Evolutionary conservation across 1,139 yeast genomes (phyloP).

Genomic region (Kluyveromyces sp.): DNA sequence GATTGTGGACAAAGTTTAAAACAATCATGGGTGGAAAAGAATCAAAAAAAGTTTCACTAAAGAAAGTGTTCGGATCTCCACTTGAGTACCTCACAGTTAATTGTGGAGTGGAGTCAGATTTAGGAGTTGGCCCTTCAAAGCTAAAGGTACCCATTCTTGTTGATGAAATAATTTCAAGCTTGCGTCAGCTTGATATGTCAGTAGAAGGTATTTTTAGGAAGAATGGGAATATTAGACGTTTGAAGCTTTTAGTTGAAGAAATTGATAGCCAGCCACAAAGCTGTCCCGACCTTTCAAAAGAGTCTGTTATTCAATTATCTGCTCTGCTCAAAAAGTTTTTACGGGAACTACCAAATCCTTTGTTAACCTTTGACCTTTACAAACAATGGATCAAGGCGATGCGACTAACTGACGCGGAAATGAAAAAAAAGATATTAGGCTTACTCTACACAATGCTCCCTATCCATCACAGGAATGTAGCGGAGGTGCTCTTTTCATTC

Average conservation of each 20-base stretch:
- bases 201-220: constrained; percentile 95
- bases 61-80: constrained; percentile 74
- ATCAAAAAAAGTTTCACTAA: constrained; percentile 12
- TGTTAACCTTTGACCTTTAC: constrained; percentile 69
- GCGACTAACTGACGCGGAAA: constrained; percentile 40
- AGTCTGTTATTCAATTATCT: constrained; percentile 87
- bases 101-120: constrained; percentile 79
- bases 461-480: constrained; percentile 68
- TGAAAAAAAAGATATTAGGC: constrained; percentile 53
- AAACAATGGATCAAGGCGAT: constrained; percentile 79
- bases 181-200: constrained; percentile 90
- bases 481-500: constrained; percentile 81
- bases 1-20: constrained; percentile 66
- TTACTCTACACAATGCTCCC: constrained; percentile 78
- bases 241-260: constrained; percentile 65
- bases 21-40: constrained; percentile 30
- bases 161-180: constrained; percentile 77
- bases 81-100: constrained; percentile 61
- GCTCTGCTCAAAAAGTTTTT: constrained; percentile 88
- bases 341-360: constrained; percentile 87
- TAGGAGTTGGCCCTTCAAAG: constrained; percentile 79
- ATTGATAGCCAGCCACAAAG: constrained; percentile 70
- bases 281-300: constrained; percentile 65
- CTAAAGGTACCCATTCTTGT: constrained; percentile 77
- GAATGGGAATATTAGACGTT: constrained; percentile 86